Evolutionary conservation across 306 rosid genomes (phyloP), one percentile per base, ranked within the genome.

Genomic region (Ceratonia siliqua): DNA sequence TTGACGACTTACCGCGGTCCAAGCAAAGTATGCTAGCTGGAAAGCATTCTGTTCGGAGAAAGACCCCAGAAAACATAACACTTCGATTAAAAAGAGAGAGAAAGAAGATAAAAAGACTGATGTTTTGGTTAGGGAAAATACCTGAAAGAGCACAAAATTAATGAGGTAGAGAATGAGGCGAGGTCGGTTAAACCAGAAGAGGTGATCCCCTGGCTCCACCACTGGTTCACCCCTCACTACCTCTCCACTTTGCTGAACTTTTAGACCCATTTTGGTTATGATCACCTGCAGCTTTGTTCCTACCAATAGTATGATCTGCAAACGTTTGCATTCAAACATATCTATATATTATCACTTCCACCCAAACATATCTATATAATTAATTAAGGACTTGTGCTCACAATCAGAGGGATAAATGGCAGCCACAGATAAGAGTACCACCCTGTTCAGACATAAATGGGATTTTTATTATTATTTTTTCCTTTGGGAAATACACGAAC

Each of bases 141-240:
- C 97, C 96, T 90, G 97, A 85, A 94, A 94, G 56, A 92, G 96
- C 8, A 89, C 95, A 43, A 91, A 94, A 64, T 92, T 89, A 54
- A 94, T 90, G 25, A 94, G 93, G 78, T 75, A 81, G 64, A 94
- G 99, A 59, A 92, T 70, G 59, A 91, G 89, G 0, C 79, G 68
- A 8, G 99, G 99, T 11, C 87, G 72, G 43, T 85, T 86, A 45
- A 94, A 92, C 97, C 99, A 94, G 66, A 94, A 94, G 50, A 88
- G 90, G 58, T 92, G 70, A 62, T 94, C 97, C 3, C 95, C 95
- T 0, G 82, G 96, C 41, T 91, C 87, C 5, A 94, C 99, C 78
- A 90, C 88, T 0, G 93, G 97, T 15, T 79, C 82, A 0, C 99
- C 99, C 82, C 83, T 88, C 20, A 94, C 87, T 2, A 94, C 93